Evolutionary conservation across 768 basidiomycete species (phyloP), one percentile per base, ranked within the genome.

Genomic region (Lyophyllum decastes): DNA sequence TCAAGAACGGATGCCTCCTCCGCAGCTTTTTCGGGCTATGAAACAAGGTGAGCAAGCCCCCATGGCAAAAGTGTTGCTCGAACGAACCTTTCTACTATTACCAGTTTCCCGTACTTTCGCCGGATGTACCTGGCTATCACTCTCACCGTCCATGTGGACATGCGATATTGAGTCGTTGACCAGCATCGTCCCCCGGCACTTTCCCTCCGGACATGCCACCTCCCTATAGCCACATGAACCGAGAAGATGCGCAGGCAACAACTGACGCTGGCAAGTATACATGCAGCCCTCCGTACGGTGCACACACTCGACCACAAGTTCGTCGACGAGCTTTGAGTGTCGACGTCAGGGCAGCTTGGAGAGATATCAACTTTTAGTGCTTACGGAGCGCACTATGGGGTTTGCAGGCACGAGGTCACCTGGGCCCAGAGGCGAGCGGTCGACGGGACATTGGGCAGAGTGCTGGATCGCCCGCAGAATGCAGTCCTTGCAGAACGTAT

Each of bases 401-500:
- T 86, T 82, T n/a, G 90, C 88, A 17, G 86, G 84, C 0, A 66
- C 65, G 54, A 94, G 73, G 61, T 90, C 85, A n/a, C 73, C 74
- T n/a, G 73, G 54, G 1, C 74, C 71, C 30, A 95, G 76, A 0
- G 85, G 78, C 14, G 84, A 87, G 21, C 94, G 84, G 72, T 95
- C 94, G 27, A 96, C 85, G 11, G 94, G 94, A 69, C 94, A 96
- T 59, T 87, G 86, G 0, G 81, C 76, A 7, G 86, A 84, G 58
- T 89, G 82, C 12, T 72, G 69, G 3, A 95, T 79, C 0, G 94
- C 90, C 49, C 78, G 77, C n/a, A 75, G 64, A 58, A 95, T 90
- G 66, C 94, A 96, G 27, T 85, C 87, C n/a, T 73, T 72, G 70
- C 94, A 96, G 70, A 95, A 95, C 0, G 92, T 95, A 68, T 94